phyloP scores from a whole-genome alignment of 2,329 filamentous ascomycete species.

The Metarhizium anisopliae region DNA sequence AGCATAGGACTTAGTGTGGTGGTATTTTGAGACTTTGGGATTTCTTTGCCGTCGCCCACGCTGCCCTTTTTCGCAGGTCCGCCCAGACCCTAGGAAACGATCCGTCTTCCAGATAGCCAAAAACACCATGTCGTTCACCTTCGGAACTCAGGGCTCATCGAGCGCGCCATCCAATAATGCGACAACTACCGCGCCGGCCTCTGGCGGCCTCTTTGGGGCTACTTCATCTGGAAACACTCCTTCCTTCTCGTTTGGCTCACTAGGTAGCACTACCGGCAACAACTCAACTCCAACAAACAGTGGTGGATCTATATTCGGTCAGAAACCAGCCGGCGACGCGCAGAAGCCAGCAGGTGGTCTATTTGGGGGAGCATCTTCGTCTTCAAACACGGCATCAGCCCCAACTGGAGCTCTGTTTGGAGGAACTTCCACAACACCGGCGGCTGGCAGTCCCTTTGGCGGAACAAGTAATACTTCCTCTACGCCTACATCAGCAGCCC shows the following conservation, averaged over 20 bases:
- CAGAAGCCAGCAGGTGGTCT: conserved; percentile 18
- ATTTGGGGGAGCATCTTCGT: conserved; percentile 15
- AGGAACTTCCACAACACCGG: conserved; percentile 10
- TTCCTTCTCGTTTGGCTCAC: conserved; percentile 32
- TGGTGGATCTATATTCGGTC: conserved; percentile 22
- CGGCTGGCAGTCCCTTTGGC: conserved; percentile 11
- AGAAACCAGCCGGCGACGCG: conserved; percentile 17
- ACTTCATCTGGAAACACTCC: conserved; percentile 18
- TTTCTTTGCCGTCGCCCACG: neutral
- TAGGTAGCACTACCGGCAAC: conserved; percentile 15
- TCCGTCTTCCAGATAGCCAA: neutral
- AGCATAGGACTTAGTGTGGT: conserved; percentile 4
- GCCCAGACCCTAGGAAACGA: neutral
- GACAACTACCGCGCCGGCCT: conserved; percentile 29
- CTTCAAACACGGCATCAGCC: conserved; percentile 18
- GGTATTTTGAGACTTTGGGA: conserved; percentile 3
- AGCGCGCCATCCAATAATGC: conserved; percentile 21
- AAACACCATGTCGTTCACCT: conserved; percentile 30
- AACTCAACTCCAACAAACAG: conserved; percentile 19
- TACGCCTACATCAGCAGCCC: conserved; percentile 10
- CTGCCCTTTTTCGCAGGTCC: neutral
- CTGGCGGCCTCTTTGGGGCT: conserved; percentile 31
- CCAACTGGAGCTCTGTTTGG: conserved; percentile 23
- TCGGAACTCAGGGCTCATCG: conserved; percentile 25
- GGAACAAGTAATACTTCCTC: conserved; percentile 3